Percentiles rank a stretch among this genome's conserved stretches.
Conservation (phyloP, 768 basidiomycete species). For the Dendrothele bispora region DNA sequence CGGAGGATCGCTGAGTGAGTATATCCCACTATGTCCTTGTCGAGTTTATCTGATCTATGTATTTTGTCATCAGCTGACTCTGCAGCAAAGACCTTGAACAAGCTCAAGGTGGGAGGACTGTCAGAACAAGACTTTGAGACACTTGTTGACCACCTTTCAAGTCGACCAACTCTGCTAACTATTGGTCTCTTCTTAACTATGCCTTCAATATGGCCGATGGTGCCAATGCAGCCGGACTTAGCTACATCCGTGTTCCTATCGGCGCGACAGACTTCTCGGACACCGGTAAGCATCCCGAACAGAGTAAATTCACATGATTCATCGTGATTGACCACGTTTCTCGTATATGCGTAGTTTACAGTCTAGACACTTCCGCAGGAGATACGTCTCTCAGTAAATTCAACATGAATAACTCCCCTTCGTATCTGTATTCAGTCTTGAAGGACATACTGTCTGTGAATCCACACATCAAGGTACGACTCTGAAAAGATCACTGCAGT, state of each 20-base stretch:
- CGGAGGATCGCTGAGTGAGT: slow-evolving; percentile 46
- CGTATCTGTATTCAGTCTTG: slow-evolving; percentile 41
- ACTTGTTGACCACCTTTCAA: slow-evolving; percentile 3
- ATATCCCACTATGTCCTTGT: background rate
- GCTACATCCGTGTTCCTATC: slow-evolving; percentile 28
- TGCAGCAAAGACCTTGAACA: slow-evolving; percentile 43
- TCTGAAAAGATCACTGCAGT: no score
- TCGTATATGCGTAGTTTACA: slow-evolving; percentile 32
- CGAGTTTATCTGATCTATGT: background rate
- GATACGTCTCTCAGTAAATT: slow-evolving; percentile 43
- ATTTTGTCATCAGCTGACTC: slow-evolving; percentile 43
- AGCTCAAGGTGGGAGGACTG: slow-evolving; percentile 39
- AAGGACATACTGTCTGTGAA: slow-evolving; percentile 48
- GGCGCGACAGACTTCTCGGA: slow-evolving; percentile 33
- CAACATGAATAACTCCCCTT: slow-evolving; percentile 39
- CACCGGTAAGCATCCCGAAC: background rate
- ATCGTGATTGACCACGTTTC: background rate
- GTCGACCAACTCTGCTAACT: slow-evolving; percentile 22
- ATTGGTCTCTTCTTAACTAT: slow-evolving; percentile 24
- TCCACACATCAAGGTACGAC: slow-evolving; percentile 17
- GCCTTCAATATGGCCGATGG: slow-evolving; percentile 31
- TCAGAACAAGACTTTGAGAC: background rate
- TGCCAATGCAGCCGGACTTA: slow-evolving; percentile 26
- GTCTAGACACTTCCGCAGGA: slow-evolving; percentile 40
- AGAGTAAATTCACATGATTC: background rate